A percentile compares a stretch with the other conserved stretches of the same genome.
Conservation (phyloP, 139 green algal genomes). For the Chlamydomonas asymmetrica region DNA sequence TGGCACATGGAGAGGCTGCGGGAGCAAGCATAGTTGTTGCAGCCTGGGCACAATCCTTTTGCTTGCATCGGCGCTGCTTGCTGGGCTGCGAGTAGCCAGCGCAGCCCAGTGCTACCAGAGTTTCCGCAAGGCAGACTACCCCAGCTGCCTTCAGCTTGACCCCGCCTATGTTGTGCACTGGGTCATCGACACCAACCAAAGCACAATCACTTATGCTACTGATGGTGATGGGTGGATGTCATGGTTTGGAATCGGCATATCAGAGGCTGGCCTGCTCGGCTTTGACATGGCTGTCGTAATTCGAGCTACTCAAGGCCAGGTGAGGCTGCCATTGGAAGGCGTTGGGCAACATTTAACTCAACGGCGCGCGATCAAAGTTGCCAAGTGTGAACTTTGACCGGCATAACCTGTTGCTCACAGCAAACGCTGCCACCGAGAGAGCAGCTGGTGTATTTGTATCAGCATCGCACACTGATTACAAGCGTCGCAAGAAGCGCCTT, state of each 20-base stretch:
- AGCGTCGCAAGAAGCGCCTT: too few relatives aligned
- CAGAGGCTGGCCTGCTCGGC: conserved; percentile 7
- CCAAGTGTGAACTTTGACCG: too few relatives aligned
- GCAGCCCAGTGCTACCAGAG: conserved; percentile 11
- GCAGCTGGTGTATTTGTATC: too few relatives aligned
- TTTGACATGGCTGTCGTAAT: conserved; percentile 1
- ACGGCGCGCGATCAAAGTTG: too few relatives aligned
- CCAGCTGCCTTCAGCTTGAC: conserved; percentile 14
- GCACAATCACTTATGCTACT: not conserved
- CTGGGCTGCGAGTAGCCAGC: not conserved
- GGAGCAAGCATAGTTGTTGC: too few relatives aligned
- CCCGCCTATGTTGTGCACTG: conserved; percentile 1
- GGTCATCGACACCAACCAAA: not conserved
- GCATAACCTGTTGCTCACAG: too few relatives aligned
- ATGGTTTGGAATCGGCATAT: conserved; percentile 21
- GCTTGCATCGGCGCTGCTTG: not conserved
- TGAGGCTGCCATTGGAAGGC: too few relatives aligned
- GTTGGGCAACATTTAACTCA: too few relatives aligned
- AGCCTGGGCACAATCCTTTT: not conserved
- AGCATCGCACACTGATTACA: too few relatives aligned
- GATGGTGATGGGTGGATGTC: conserved; percentile 10
- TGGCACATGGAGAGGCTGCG: too few relatives aligned
- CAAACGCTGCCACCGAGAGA: too few relatives aligned
- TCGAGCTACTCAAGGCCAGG: not conserved
- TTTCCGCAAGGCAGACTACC: not conserved